phyloP scores from a whole-genome alignment of 768 basidiomycete genomes.

The Naganishia vaughanmartiniae region DNA sequence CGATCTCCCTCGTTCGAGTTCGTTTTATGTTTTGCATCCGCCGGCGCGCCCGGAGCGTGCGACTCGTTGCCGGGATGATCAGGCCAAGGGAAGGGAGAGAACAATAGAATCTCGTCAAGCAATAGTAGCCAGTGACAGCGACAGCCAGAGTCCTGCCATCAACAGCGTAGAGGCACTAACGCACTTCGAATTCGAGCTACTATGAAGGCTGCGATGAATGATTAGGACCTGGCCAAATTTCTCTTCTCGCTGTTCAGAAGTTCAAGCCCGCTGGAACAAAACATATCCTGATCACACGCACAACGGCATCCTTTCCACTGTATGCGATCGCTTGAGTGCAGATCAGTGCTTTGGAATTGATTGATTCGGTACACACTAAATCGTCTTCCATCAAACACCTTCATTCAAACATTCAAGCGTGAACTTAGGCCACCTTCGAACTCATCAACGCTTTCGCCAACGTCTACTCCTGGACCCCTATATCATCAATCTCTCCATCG shows the following conservation, averaged over 20 bases:
- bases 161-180: no score
- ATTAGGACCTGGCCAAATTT: no score
- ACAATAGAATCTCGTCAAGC: neutral
- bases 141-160: no score
- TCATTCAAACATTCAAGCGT: neutral
- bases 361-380: neutral
- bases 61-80: neutral
- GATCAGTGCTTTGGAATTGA: neutral
- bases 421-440: neutral
- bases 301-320: conserved; percentile 6
- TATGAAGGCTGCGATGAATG: no score
- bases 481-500: neutral
- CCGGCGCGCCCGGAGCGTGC: neutral
- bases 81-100: neutral
- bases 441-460: neutral
- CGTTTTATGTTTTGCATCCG: conserved; percentile 7
- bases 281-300: no score
- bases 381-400: neutral
- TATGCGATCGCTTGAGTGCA: neutral
- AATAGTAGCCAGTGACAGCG: no score
- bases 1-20: neutral
- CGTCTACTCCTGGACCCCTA: neutral
- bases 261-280: neutral
- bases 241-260: neutral
- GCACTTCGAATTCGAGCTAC: no score